Evolutionary conservation across 1,284 basidiomycete species (phyloP).

Genomic region (Sphaerobolus stellatus): DNA sequence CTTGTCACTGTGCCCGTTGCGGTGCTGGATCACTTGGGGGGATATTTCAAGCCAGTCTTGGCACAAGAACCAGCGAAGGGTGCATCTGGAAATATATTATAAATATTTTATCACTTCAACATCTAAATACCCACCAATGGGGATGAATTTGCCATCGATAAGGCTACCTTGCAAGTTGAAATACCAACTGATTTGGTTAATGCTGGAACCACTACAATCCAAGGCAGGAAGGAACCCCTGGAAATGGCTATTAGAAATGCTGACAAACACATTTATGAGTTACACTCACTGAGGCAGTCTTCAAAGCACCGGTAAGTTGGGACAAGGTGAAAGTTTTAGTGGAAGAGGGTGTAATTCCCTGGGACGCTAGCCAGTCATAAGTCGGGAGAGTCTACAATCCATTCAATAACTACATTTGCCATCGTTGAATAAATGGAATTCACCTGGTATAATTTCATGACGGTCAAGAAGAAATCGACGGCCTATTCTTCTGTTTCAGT

Average conservation of each 20-base stretch:
- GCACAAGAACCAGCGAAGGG: slow-evolving; percentile 53
- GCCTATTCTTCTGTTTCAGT: slow-evolving; percentile 45
- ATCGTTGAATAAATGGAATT: too few relatives aligned
- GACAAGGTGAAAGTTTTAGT: slow-evolving; percentile 58
- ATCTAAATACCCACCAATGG: slow-evolving; percentile 47
- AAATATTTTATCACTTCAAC: background rate
- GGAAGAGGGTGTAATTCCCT: slow-evolving; percentile 67
- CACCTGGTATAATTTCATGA: slow-evolving; percentile 65
- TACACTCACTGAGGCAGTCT: slow-evolving; percentile 48
- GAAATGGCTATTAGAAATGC: slow-evolving; percentile 9
- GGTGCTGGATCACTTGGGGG: slow-evolving; percentile 47
- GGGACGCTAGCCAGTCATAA: slow-evolving; percentile 66
- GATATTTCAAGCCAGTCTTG: slow-evolving; percentile 60
- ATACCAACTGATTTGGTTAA: slow-evolving; percentile 64
- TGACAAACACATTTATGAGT: slow-evolving; percentile 16
- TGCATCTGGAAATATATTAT: slow-evolving; percentile 40
- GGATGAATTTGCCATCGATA: slow-evolving; percentile 62
- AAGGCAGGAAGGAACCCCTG: slow-evolving; percentile 56
- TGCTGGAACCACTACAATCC: slow-evolving; percentile 46
- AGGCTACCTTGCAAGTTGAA: slow-evolving; percentile 61
- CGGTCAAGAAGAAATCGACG: slow-evolving; percentile 69
- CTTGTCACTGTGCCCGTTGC: background rate
- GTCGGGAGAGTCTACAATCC: slow-evolving; percentile 59
- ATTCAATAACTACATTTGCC: background rate
- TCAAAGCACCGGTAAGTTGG: slow-evolving; percentile 56